These are phyloP conservation scores for Aureobasidium sp. DNA, from an alignment of 2,329 filamentous ascomycete species.

Conservation along the genomic window DNA sequence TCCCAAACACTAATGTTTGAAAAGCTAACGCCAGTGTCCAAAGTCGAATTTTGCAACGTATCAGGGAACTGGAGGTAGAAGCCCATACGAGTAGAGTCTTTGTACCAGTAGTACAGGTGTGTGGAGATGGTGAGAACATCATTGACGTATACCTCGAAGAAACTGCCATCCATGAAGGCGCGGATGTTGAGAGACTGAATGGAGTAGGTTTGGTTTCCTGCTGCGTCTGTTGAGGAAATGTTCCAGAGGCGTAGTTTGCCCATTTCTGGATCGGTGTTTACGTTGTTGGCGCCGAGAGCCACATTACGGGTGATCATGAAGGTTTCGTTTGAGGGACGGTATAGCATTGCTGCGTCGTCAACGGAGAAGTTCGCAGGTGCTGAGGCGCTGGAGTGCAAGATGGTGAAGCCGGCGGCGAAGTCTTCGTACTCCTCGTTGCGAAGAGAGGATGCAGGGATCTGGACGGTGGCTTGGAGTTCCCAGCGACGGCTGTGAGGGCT, in stretches of 20 bases:
- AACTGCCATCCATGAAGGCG: constrained; percentile 8
- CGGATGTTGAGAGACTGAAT: constrained; percentile 1
- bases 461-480: constrained; percentile 2
- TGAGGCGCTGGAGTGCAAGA: neutral
- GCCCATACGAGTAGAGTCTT: constrained; percentile 6
- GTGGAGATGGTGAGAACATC: constrained; percentile 6
- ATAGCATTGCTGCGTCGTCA: constrained; percentile 1
- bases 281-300: neutral
- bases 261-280: constrained; percentile 8
- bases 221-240: neutral
- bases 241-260: constrained; percentile 3
- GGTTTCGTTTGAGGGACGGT: constrained; percentile 7
- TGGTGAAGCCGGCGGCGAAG: constrained; percentile 6
- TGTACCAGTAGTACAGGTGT: constrained; percentile 6
- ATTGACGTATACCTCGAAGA: constrained; percentile 10
- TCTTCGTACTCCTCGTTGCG: neutral
- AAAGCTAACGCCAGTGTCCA: neutral
- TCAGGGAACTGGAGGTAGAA: constrained; percentile 7
- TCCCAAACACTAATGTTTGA: constrained; percentile 6
- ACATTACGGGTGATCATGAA: constrained; percentile 6
- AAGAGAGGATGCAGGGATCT: neutral
- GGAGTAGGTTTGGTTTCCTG: neutral
- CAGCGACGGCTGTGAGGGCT: neutral
- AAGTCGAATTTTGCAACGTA: neutral
- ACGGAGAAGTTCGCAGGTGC: neutral